Evolutionary conservation across 306 rosid genomes (phyloP).

Genomic region (Trifolium repens): DNA sequence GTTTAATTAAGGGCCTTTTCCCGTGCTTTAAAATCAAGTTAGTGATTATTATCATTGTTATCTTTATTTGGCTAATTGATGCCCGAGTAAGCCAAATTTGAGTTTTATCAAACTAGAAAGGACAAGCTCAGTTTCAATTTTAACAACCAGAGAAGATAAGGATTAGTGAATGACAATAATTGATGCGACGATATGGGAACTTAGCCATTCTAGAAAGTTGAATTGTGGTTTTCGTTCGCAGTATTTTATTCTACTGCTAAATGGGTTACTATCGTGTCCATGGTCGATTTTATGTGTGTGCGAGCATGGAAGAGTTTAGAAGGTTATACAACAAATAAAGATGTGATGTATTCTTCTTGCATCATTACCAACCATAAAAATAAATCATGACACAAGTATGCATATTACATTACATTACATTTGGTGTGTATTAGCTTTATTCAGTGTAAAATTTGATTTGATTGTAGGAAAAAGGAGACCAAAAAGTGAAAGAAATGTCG

Average conservation of each 20-base stretch:
- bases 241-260: not conserved
- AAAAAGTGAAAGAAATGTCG: slow-evolving; percentile 68
- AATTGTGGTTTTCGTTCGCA: not conserved
- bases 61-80: slow-evolving; percentile 18
- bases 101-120: not conserved
- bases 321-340: too few relatives aligned
- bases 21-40: slow-evolving; percentile 11
- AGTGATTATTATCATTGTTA: not conserved
- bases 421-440: not conserved
- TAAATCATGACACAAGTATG: not conserved
- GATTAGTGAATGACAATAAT: not conserved
- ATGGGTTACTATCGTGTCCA: too few relatives aligned
- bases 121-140: not conserved
- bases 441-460: not conserved
- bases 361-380: too few relatives aligned
- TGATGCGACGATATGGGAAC: not conserved
- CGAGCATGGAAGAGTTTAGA: too few relatives aligned
- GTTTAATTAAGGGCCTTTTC: slow-evolving; percentile 10
- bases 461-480: slow-evolving; percentile 76
- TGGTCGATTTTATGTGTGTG: too few relatives aligned
- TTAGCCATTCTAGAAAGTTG: not conserved
- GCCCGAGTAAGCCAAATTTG: not conserved
- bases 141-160: slow-evolving; percentile 12
- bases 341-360: too few relatives aligned
- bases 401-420: not conserved